A percentile compares a stretch with the other conserved stretches of the same genome.
These are phyloP conservation scores for Oehlia diaphana DNA, from an alignment of 192 early-diverging fungal genomes.

Conservation along the genomic window DNA sequence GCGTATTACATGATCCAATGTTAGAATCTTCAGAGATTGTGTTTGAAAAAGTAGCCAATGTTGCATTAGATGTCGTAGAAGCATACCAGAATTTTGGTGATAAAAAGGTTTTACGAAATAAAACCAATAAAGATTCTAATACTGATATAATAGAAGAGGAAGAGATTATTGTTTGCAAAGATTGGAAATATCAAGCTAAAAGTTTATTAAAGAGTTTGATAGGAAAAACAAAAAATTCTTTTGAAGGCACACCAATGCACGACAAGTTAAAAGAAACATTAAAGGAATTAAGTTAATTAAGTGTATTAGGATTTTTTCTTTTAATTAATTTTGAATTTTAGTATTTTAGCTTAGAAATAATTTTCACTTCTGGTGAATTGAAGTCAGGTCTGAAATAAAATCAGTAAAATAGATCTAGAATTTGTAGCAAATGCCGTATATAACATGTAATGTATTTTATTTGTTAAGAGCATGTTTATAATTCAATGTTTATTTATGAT, in stretches of 20 bases:
- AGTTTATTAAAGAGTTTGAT: slow-evolving; percentile 82
- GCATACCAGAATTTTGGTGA: slow-evolving; percentile 79
- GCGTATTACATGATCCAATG: slow-evolving; percentile 72
- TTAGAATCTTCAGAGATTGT: slow-evolving; percentile 66
- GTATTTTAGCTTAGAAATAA: too few relatives aligned
- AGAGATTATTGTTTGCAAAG: slow-evolving; percentile 68
- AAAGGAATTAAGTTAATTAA: slow-evolving; percentile 49
- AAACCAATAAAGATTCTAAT: slow-evolving; percentile 35
- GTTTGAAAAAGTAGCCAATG: slow-evolving; percentile 72
- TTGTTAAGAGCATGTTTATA: too few relatives aligned
- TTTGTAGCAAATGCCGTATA: too few relatives aligned
- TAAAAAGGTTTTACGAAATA: slow-evolving; percentile 42
- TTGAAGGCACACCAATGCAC: slow-evolving; percentile 64
- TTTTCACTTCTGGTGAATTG: too few relatives aligned
- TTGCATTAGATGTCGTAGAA: slow-evolving; percentile 72
- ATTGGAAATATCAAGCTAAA: slow-evolving; percentile 88
- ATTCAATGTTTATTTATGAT: too few relatives aligned
- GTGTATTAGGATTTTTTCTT: background rate
- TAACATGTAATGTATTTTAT: too few relatives aligned
- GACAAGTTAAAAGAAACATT: slow-evolving; percentile 63
- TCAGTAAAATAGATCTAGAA: too few relatives aligned
- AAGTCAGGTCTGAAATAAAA: too few relatives aligned
- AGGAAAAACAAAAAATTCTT: slow-evolving; percentile 74
- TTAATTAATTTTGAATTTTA: background rate
- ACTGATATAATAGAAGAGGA: slow-evolving; percentile 30